Evolutionary conservation across 352 stramenopile genomes (phyloP).

Genomic region (Globisporangium abappressorium): DNA sequence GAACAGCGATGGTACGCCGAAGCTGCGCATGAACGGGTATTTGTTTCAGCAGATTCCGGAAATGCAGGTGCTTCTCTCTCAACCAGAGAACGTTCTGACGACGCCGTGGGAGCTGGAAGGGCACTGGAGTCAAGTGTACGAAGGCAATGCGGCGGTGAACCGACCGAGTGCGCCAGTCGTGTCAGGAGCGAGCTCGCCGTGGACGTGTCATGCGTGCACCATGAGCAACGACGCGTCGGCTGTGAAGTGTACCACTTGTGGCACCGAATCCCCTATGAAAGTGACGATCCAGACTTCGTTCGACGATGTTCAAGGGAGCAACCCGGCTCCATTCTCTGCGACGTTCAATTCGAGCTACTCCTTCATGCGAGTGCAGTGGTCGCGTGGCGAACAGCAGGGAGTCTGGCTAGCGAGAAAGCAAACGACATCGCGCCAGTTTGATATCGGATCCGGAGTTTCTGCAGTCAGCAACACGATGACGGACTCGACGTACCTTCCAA

Average conservation of each 20-base stretch:
- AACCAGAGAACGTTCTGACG: conserved; percentile 23
- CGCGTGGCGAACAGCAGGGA: conserved; percentile 74
- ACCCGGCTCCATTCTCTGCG: conserved; percentile 71
- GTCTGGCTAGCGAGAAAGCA: conserved; percentile 72
- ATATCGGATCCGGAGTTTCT: conserved; percentile 34
- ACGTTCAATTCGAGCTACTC: conserved; percentile 50
- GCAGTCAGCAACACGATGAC: conserved; percentile 48
- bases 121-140: conserved; percentile 71
- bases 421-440: conserved; percentile 27
- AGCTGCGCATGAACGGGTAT: conserved; percentile 58
- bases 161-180: conserved; percentile 21
- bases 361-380: conserved; percentile 83
- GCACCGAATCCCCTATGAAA: conserved; percentile 46
- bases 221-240: conserved; percentile 66
- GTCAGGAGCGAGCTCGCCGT: conserved; percentile 31
- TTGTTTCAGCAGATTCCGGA: conserved; percentile 52
- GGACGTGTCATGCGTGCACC: conserved; percentile 73
- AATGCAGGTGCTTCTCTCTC: conserved; percentile 43
- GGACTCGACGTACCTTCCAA: conserved; percentile 40
- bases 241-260: conserved; percentile 71
- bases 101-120: conserved; percentile 62
- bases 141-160: conserved; percentile 19
- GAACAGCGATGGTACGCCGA: conserved; percentile 34
- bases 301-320: conserved; percentile 47
- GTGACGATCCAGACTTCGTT: conserved; percentile 30